phyloP scores from a whole-genome alignment of 345 rosid species.

The Kandelia obovata region DNA sequence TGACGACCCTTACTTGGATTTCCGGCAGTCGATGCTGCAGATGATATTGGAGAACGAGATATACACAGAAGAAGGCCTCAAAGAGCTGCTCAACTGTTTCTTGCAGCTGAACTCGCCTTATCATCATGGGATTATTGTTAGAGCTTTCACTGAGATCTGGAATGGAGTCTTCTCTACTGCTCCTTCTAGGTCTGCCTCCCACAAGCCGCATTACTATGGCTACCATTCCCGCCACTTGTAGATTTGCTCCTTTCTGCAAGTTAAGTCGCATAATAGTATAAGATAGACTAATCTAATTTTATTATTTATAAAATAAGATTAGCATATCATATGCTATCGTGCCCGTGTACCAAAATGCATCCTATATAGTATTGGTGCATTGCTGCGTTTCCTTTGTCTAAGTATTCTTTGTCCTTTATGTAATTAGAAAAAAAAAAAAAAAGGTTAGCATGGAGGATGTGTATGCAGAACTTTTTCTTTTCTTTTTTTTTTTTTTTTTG shows the following conservation, averaged over 20 bases:
- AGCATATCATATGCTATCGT: too few relatives aligned
- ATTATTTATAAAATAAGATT: too few relatives aligned
- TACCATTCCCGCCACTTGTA: conserved; percentile 25
- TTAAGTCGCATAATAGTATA: too few relatives aligned
- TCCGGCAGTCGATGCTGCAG: conserved; percentile 88
- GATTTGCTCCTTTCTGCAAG: background rate
- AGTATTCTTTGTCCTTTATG: background rate
- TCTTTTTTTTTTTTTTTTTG: too few relatives aligned
- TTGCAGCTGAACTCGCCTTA: conserved; percentile 74
- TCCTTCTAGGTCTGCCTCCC: background rate
- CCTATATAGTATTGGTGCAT: too few relatives aligned
- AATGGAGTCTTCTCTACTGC: conserved; percentile 61
- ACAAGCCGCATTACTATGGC: background rate
- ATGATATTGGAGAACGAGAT: conserved; percentile 89
- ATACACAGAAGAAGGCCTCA: conserved; percentile 71
- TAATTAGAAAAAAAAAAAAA: too few relatives aligned
- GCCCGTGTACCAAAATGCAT: too few relatives aligned
- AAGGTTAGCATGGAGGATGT: too few relatives aligned
- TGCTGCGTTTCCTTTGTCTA: too few relatives aligned
- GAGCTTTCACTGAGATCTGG: conserved; percentile 96
- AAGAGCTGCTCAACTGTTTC: conserved; percentile 80
- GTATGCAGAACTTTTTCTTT: too few relatives aligned
- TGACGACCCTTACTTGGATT: conserved; percentile 84
- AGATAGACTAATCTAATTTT: too few relatives aligned
- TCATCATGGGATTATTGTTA: conserved; percentile 71